Base-by-base conservation (phyloP, 106 monocot genomes). In the Phalaenopsis aphrodite region DNA sequence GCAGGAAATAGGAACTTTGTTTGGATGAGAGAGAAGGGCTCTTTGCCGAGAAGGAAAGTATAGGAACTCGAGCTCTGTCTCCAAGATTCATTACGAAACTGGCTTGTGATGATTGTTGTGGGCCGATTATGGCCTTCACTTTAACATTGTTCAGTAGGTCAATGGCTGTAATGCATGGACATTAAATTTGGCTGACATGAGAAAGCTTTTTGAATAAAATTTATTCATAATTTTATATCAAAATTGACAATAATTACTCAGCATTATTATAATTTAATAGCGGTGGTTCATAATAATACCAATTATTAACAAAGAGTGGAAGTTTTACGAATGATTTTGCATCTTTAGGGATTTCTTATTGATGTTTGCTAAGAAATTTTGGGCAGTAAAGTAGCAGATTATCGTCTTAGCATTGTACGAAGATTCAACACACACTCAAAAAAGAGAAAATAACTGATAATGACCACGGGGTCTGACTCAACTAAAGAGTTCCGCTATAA, bases 91-190 rank as follows among this genome's bases (percentile, higher is more conserved):
- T 78, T 8, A 96, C 37, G 64, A 94, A 91, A 38, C 87, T 90
- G 1, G 91, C 93, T 52, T 96, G 82, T 16, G 61, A 17, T 23
- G 91, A 93, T 30, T 78, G 81, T 68, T 93, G 91, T 55, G 96
- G 96, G 24, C 93, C 91, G n/a, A 93, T 79, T 2, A 96, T 93
- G 5, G 89, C 91, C 79, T 91, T 78, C 15, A 93, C 95, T 79
- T 78, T 42, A 30, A 84, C 83, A 83, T 93, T 91, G 41, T 89
- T 88, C 67, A 93, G 75, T 12, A 96, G 84, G 83, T 91, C 91
- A 2, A 91, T 55, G 68, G 93, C 96, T 96, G 87, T 43, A 84
- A 7, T 38, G 12, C 68, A 68, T 69, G 6, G 39, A 39, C 4
- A 69, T 38, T 3, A 39, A n/a, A 69, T 69, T 37, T 38, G 3